Percentiles rank a stretch among this genome's conserved stretches.
Evolutionary conservation across 495 filamentous ascomycete genomes (phyloP).

Genomic region (Bombardia bombarda): DNA sequence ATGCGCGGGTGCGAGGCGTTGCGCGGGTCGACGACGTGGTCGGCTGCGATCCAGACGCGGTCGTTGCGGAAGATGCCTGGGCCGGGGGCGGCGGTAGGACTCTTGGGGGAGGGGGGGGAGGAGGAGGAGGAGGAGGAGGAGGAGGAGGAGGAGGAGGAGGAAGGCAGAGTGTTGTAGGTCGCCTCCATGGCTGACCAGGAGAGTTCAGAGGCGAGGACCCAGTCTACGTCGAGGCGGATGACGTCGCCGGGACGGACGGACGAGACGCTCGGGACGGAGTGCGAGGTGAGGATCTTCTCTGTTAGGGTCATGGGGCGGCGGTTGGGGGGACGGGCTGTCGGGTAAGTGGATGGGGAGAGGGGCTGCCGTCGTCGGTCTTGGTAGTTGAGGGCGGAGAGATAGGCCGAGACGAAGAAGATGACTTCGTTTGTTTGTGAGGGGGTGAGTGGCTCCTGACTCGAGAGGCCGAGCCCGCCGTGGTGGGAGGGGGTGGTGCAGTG

Average conservation of each 20-base stretch:
- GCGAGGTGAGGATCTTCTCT: background rate
- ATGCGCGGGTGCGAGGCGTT: background rate
- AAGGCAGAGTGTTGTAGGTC: background rate
- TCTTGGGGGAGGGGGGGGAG: too few relatives aligned
- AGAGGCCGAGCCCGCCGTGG: background rate
- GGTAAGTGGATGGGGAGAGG: background rate
- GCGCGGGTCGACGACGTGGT: background rate
- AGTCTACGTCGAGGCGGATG: background rate
- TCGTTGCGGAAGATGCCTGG: background rate
- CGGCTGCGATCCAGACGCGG: background rate
- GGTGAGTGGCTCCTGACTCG: background rate
- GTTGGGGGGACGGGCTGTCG: background rate
- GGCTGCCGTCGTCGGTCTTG: background rate
- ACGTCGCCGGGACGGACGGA: background rate
- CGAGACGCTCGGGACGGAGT: background rate
- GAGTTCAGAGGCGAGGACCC: background rate
- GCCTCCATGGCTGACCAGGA: background rate
- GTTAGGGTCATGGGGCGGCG: background rate
- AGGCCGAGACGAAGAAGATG: background rate
- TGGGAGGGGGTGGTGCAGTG: background rate
- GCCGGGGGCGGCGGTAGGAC: too few relatives aligned
- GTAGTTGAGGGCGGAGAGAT: background rate
- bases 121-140: too few relatives aligned
- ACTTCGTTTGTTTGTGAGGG: background rate
- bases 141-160: too few relatives aligned